Base-by-base conservation (phyloP, 2,329 filamentous ascomycete genomes). In the Nigrospora oryzae region DNA sequence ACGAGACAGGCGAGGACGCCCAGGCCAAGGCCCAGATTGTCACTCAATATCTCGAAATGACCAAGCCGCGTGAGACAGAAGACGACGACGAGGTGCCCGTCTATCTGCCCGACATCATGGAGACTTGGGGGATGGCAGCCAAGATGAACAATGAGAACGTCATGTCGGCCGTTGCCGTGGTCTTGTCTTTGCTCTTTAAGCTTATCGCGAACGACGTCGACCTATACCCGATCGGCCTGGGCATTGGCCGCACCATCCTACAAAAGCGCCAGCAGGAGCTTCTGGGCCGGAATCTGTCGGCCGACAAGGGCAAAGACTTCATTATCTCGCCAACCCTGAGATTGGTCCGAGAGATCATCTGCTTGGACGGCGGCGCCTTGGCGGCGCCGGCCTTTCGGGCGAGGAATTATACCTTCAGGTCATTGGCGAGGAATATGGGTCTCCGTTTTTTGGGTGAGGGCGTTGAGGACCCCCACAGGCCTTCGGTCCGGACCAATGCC, bases 261-360 rank as follows among this genome's bases (percentile, higher is more conserved):
- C 85, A 89, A 56, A 85, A 85, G 51, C 79, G 83, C 23, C 88
- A 95, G 53, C 73, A 90, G 50, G 88, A 90, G 54, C 76, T 95
- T 3, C 68, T 97, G 19, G 82, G 87, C 31, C 82, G 83, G 48
- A 89, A 88, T 48, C 67, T 97, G 15, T 84, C 86, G 4, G 81
- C 87, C 0, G 83, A 86, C 19, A 90, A 89, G 63, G 76, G 81
- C 40, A 95, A 94, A 59, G 89, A 89, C 35, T 89, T 87, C 63
- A 71, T 97, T 47, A 90, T 96, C 49, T 93, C 89, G 3, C 91
- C 93, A 1, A 90, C 86, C 19, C 68, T 98, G 47, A 82, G 91
- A 46, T 69, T 98, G 42, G 74, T 98, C 48, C 86, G 84, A 42
- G 91, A 98, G 65, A 75, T 90, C n/a, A 79, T 88, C 14, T 81